Percentiles rank a stretch among this genome's conserved stretches.
These are phyloP conservation scores for Leccinum imitatum DNA, from an alignment of 768 basidiomycete species.

Conservation along the genomic window DNA sequence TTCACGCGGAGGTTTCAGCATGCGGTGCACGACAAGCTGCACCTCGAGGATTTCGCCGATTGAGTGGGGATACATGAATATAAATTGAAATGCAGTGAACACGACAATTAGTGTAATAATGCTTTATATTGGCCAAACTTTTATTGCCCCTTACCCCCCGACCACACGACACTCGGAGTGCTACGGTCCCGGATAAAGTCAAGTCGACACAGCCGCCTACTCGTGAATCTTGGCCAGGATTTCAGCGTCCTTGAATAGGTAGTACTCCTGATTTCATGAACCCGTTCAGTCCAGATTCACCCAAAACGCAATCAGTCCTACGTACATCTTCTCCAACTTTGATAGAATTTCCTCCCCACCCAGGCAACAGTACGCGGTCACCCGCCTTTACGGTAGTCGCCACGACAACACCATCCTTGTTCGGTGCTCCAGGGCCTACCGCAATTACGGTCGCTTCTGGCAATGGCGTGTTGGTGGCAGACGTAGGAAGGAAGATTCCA, in stretches of 20 bases:
- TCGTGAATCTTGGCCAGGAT: constrained; percentile 97
- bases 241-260: constrained; percentile 90
- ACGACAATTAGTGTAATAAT: constrained; percentile 21
- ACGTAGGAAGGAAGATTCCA: constrained; percentile 94
- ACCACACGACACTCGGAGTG: neutral
- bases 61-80: constrained; percentile 31
- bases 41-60: neutral
- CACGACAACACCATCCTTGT: constrained; percentile 77
- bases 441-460: constrained; percentile 97
- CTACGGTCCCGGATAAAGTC: neutral
- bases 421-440: constrained; percentile 90
- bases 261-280: constrained; percentile 69
- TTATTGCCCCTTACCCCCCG: neutral
- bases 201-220: constrained; percentile 40
- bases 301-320: constrained; percentile 12
- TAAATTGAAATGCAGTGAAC: constrained; percentile 29
- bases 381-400: constrained; percentile 82
- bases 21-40: neutral
- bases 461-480: constrained; percentile 79
- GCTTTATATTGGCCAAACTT: constrained; percentile 10
- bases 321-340: constrained; percentile 96
- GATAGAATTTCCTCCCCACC: constrained; percentile 95
- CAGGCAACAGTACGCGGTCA: constrained; percentile 90
- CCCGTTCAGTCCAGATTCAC: constrained; percentile 10
- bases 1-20: neutral